Conservation (phyloP, 148 eudicot species). For the Dysphania ambrosioides region DNA sequence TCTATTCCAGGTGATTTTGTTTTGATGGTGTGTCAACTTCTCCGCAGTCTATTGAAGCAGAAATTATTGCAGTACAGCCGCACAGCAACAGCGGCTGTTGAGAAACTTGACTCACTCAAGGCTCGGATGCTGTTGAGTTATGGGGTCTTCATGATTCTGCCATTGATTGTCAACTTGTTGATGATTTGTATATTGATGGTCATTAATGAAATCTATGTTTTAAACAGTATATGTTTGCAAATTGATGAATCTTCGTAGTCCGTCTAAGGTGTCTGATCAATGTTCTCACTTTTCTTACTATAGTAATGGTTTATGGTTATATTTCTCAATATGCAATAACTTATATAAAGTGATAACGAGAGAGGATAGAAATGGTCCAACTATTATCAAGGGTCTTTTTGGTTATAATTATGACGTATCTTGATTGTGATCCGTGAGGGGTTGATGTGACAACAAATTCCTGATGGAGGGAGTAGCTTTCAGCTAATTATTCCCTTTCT, state of each 20-base stretch:
- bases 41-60: no score
- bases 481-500: not conserved
- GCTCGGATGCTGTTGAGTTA: not conserved
- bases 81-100: not conserved
- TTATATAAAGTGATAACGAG: no score
- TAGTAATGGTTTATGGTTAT: no score
- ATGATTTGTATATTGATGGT: not conserved
- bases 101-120: not conserved
- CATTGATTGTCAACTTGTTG: not conserved
- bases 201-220: not conserved
- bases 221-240: not conserved
- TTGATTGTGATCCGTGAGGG: not conserved
- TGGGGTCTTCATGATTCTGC: not conserved
- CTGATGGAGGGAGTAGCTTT: not conserved
- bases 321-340: no score
- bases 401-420: no score
- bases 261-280: no score
- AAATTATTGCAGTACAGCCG: no score
- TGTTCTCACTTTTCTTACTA: no score
- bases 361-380: no score
- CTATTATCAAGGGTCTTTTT: no score
- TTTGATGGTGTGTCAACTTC: no score
- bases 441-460: not conserved
- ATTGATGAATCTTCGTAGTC: not conserved
- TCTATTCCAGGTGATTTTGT: no score